Base-by-base conservation (phyloP, 2,329 filamentous ascomycete genomes). In the Sclerotinia glacialis region DNA sequence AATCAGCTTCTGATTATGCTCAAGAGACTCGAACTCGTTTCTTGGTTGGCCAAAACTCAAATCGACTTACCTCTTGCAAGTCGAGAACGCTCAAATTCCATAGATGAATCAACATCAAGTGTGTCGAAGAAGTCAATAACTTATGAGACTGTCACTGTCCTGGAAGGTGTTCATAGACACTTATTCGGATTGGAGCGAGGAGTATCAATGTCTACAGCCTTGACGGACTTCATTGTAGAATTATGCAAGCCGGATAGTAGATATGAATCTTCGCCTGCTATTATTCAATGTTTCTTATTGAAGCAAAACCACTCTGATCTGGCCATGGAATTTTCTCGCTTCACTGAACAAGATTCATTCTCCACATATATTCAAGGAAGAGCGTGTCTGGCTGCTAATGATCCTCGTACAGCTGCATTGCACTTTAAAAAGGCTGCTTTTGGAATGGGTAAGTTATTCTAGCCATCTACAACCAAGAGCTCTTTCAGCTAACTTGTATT, bases 341-440 rank as follows among this genome's bases (percentile, higher is more conserved):
- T 88, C 72, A 82, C 82, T 69, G 80, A 81, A 26, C 81, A 83
- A 62, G 84, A 84, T 62, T 80, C 83, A 70, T 93, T 83, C 82
- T 88, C 80, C 80, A 90, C 83, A 71, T 99, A 99, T 75, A 84
- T 98, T 5, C 92, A 93, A 77, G 95, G 91, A 2, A 88, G 95
- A 40, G 83, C 96, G 59, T 85, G 86, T 71, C 81, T 98, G 44
- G 86, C 88, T 6, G 84, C 89, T 69, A 89, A 89, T 64, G 89
- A 96, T 74, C 88, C 88, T 75, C 85, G 86, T 67, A 82, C 86
- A 49, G 94, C 95, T 65, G 86, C 91, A 37, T 80, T 85, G 37
- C 86, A 87, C 74, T 97, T 99, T 78, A 88, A 88, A 71, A 94
- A 90, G 75, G 91, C 93, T 68, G 91, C 92, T 26, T 89, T 91